Percentiles rank a stretch among this genome's conserved stretches.
phyloP scores from a whole-genome alignment of 129 eudicot genomes.

The Erigeron canadensis region DNA sequence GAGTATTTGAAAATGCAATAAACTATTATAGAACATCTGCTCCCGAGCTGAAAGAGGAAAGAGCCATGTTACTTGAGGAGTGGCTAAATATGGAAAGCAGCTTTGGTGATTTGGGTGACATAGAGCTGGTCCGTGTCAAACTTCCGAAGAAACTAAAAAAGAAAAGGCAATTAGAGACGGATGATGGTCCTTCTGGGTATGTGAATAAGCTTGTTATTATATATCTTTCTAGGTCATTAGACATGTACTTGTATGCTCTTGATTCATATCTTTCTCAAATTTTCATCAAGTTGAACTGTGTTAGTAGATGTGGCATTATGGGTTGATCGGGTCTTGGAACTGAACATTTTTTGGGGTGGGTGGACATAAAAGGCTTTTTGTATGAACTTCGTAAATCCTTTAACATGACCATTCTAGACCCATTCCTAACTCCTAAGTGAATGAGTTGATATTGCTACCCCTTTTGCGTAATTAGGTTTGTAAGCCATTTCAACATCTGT shows the following conservation, averaged over 20 bases:
- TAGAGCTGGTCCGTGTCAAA: slow-evolving; percentile 51
- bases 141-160: slow-evolving; percentile 81
- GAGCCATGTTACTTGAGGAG: slow-evolving; percentile 84
- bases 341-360: not conserved
- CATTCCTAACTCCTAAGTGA: not conserved
- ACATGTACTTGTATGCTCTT: not conserved
- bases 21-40: slow-evolving; percentile 67
- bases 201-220: slow-evolving; percentile 21
- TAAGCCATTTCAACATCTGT: not conserved
- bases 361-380: not conserved
- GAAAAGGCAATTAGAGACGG: slow-evolving; percentile 62
- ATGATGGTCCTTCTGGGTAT: slow-evolving; percentile 94
- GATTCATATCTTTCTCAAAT: not conserved
- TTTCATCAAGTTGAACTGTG: not conserved
- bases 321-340: not conserved
- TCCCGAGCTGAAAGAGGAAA: slow-evolving; percentile 80
- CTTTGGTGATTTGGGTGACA: slow-evolving; percentile 76
- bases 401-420: not conserved
- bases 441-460: not conserved
- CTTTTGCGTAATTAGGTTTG: not conserved
- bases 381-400: not conserved
- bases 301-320: not conserved
- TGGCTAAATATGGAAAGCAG: slow-evolving; percentile 72
- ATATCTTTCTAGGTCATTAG: not conserved
- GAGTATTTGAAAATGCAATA: slow-evolving; percentile 77